Evolutionary conservation across 352 stramenopile genomes (phyloP).

Genomic region (Phytopythium litorale): DNA sequence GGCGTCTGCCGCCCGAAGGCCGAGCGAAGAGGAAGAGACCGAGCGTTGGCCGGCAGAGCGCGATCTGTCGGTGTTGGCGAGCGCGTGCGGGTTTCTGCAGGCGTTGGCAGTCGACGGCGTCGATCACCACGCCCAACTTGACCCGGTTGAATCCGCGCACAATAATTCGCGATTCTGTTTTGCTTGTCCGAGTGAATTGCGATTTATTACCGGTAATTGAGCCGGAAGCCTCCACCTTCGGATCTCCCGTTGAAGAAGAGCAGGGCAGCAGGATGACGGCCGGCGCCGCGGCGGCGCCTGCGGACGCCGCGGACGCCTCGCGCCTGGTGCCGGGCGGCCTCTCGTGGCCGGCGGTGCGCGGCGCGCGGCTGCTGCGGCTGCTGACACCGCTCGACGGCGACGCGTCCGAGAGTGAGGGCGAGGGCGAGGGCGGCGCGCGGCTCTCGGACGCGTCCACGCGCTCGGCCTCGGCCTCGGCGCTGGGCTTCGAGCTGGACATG

Average conservation of each 20-base stretch:
- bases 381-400: conserved; percentile 9
- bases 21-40: not conserved
- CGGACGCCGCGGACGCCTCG: not conserved
- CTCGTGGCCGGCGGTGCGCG: conserved; percentile 47
- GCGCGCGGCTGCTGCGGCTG: conserved; percentile 24
- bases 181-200: too few species aligned
- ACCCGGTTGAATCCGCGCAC: too few species aligned
- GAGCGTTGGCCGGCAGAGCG: not conserved
- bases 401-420: not conserved
- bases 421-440: not conserved
- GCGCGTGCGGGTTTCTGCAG: not conserved
- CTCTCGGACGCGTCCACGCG: not conserved
- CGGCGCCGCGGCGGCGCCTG: not conserved
- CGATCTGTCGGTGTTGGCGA: not conserved
- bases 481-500: conserved; percentile 44
- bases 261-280: not conserved
- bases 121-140: too few species aligned
- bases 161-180: too few species aligned
- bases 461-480: conserved; percentile 5
- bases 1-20: not conserved
- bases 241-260: conserved; percentile 3
- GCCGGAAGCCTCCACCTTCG: too few species aligned
- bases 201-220: too few species aligned
- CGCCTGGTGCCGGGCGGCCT: conserved; percentile 26
- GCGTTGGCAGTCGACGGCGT: too few species aligned